phyloP scores from a whole-genome alignment of 1,284 basidiomycete species.

The Vanrija humicola region DNA sequence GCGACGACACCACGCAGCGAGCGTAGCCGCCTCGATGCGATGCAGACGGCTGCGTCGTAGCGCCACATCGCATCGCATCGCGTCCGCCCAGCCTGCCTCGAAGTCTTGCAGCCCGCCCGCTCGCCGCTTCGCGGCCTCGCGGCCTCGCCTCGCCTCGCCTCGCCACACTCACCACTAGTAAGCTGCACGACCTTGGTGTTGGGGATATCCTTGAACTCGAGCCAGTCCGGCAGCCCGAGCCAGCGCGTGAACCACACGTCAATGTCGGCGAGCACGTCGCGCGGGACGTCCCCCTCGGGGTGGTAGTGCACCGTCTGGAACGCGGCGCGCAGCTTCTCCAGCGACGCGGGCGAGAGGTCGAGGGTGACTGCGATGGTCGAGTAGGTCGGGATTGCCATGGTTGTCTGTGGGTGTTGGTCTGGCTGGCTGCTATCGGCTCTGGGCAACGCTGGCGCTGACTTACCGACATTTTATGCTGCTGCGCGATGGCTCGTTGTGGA shows the following conservation, averaged over 20 bases:
- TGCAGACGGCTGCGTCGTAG: no score
- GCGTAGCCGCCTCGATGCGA: no score
- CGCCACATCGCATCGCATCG: no score
- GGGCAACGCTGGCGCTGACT: neutral
- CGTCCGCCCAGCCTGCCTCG: no score
- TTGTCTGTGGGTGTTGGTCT: neutral
- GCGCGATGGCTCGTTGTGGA: neutral
- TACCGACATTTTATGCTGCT: no score
- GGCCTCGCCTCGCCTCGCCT: neutral
- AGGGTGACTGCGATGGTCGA: conserved; percentile 9
- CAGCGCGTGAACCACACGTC: conserved; percentile 34
- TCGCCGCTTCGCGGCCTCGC: no score
- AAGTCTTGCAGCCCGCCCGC: no score
- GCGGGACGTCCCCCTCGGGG: conserved; percentile 20
- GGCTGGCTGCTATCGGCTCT: no score
- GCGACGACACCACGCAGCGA: no score
- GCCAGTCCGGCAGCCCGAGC: conserved; percentile 21
- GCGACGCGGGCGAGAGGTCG: conserved; percentile 19
- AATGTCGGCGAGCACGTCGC: conserved; percentile 18
- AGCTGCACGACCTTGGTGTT: conserved; percentile 39
- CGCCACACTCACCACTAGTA: conserved; percentile 25
- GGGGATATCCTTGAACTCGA: conserved; percentile 22
- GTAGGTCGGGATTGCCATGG: conserved; percentile 3
- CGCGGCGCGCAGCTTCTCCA: conserved; percentile 20
- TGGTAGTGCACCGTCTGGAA: conserved; percentile 37